Evolutionary conservation across 257 asterid species (phyloP), one percentile per base, ranked within the genome.

Genomic region (Parsonsia alboflavescens): DNA sequence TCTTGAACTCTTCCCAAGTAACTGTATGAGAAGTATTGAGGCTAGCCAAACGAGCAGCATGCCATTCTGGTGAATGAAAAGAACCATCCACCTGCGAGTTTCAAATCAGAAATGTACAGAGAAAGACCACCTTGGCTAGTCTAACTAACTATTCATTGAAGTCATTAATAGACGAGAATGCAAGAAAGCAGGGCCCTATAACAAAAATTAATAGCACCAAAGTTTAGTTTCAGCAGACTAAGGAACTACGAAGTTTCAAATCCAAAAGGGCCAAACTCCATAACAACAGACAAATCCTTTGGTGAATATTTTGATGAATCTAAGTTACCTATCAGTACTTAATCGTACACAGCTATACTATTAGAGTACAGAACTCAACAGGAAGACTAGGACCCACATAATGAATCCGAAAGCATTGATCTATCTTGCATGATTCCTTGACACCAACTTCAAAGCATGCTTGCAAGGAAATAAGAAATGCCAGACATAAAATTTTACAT

Each of bases 21-120:
- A 92, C 81, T n/a, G 97, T 92, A 82, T 94, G 98, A 76, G 98
- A 90, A 68, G 96, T 94, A 56, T 94, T 94, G 75, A 94, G 97
- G 81, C 98, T 89, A 63, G 97, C 98, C 92, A 94, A 86, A 82
- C 98, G 96, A 88, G 98, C 97, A 79, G 98, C 98, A 90, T 92
- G 98, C 98, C 98, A 92, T 82, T 89, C 98, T 92, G 98, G 98
- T 78, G 98, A 90, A 94, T 94, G 98, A 94, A 94, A 94, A 85
- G 98, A 94, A 88, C 98, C 92, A 89, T 94, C 98, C 96, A 94
- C 92, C 98, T 94, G 98, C 74, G 93, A 90, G 86, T 24, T 84
- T 91, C 93, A 84, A 93, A 91, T 91, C 89, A 92, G 89, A 89
- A 84, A 76, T 73, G 90, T 78, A 85, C 79, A 77, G 71, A 56